Conservation (phyloP, 225 moss, liverwort and hornwort genomes). For the Polytrichum formosum region DNA sequence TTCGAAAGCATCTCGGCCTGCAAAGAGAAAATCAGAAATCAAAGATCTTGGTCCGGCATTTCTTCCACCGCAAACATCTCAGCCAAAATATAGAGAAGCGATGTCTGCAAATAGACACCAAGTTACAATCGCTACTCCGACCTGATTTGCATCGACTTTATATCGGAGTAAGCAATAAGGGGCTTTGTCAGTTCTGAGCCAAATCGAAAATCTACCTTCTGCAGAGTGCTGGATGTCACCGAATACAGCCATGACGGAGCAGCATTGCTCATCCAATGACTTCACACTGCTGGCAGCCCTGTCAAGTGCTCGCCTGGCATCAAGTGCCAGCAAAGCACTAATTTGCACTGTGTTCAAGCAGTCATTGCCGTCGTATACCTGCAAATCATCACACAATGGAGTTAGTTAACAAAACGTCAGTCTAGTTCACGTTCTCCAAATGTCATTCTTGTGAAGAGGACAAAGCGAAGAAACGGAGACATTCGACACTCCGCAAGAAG, state of each 20-base stretch:
- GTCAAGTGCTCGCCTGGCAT: slow-evolving; percentile 61
- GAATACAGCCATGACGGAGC: slow-evolving; percentile 79
- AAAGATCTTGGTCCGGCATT: not conserved
- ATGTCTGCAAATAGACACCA: no score
- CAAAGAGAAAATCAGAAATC: not conserved
- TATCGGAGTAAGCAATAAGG: no score
- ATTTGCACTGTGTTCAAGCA: slow-evolving; percentile 74
- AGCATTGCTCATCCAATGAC: slow-evolving; percentile 70
- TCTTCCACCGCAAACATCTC: no score
- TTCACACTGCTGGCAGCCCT: slow-evolving; percentile 55
- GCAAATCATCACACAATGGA: not conserved
- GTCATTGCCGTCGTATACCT: slow-evolving; percentile 55
- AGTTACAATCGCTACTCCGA: no score
- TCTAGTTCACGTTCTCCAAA: no score
- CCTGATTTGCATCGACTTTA: no score
- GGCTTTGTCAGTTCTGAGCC: no score
- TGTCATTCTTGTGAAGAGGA: not conserved
- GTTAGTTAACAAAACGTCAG: no score
- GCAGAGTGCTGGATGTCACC: slow-evolving; percentile 70
- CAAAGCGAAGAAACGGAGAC: not conserved
- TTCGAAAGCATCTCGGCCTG: slow-evolving; percentile 42
- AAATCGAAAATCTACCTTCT: slow-evolving; percentile 1
- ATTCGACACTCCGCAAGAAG: not conserved
- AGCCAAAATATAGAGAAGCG: no score
- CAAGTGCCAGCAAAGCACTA: slow-evolving; percentile 55